Conservation (phyloP, 73 alveolate genomes). For the Stentor coeruleus region DNA sequence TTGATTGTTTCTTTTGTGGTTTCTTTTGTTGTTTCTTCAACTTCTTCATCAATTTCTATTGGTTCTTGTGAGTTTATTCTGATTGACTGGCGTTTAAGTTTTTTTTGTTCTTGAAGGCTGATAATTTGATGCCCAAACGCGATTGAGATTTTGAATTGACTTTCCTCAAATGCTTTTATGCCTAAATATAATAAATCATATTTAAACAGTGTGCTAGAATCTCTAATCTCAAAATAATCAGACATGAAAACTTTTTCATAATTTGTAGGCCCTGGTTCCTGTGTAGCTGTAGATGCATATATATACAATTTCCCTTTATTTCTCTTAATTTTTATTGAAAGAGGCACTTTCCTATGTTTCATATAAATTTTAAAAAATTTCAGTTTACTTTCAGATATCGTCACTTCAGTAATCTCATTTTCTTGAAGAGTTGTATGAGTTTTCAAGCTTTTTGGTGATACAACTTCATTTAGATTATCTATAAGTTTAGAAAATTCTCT, state of each 20-base stretch:
- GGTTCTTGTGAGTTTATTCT: neutral
- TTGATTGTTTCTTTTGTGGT: neutral
- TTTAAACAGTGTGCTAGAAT: neutral
- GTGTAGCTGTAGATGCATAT: neutral
- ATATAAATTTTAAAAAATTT: too few species aligned
- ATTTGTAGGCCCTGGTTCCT: neutral
- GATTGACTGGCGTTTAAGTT: neutral
- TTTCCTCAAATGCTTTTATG: neutral
- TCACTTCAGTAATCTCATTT: neutral
- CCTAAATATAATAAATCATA: neutral
- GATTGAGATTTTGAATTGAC: neutral
- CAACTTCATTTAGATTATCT: neutral
- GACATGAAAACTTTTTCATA: neutral
- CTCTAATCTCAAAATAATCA: neutral
- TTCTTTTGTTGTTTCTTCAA: neutral
- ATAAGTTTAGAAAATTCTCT: neutral
- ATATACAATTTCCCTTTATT: neutral
- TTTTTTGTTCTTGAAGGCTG: neutral
- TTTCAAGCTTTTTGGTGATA: neutral
- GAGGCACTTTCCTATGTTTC: neutral
- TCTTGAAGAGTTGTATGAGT: neutral
- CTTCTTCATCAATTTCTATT: neutral
- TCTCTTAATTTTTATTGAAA: neutral
- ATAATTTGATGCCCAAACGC: neutral
- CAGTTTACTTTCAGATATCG: neutral